Percentiles rank a stretch among this genome's conserved stretches.
Evolutionary conservation across 176 grass and related monocot species (phyloP).

Genomic region (Avena eriantha): DNA sequence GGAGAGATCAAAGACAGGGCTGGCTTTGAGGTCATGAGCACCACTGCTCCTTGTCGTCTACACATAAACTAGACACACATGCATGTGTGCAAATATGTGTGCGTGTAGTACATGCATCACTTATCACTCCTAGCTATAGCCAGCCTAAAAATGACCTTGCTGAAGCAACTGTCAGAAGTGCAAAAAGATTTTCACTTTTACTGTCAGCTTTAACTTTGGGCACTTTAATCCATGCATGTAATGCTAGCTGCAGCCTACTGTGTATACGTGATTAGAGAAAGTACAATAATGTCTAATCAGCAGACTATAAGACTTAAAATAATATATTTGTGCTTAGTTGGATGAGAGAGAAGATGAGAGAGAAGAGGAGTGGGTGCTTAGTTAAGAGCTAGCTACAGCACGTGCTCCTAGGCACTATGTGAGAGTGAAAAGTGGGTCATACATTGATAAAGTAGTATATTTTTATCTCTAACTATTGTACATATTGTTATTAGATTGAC

Average conservation of each 20-base stretch:
- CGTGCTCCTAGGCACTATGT: no score
- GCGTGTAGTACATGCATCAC: conserved; percentile 2
- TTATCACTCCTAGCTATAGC: conserved; percentile 5
- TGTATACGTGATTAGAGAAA: no score
- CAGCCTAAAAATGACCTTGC: conserved; percentile 17
- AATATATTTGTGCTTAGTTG: no score
- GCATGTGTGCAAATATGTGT: neutral
- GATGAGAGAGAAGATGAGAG: no score
- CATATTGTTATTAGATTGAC: no score
- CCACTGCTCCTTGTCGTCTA: conserved; percentile 44
- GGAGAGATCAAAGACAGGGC: conserved; percentile 27
- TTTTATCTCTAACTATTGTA: no score
- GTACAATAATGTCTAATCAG: no score
- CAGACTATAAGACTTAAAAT: no score
- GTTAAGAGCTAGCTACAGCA: no score
- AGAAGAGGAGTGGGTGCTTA: no score
- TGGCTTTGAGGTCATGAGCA: conserved; percentile 42
- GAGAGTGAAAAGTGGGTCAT: no score
- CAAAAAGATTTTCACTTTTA: conserved; percentile 39
- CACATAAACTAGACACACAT: neutral
- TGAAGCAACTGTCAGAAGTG: neutral
- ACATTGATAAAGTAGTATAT: no score
- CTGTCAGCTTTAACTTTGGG: conserved; percentile 43
- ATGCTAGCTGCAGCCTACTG: neutral
- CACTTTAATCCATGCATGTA: conserved; percentile 50